A percentile compares a stretch with the other conserved stretches of the same genome.
phyloP scores from a whole-genome alignment of 768 basidiomycete species.

The Podaxis sp. region DNA sequence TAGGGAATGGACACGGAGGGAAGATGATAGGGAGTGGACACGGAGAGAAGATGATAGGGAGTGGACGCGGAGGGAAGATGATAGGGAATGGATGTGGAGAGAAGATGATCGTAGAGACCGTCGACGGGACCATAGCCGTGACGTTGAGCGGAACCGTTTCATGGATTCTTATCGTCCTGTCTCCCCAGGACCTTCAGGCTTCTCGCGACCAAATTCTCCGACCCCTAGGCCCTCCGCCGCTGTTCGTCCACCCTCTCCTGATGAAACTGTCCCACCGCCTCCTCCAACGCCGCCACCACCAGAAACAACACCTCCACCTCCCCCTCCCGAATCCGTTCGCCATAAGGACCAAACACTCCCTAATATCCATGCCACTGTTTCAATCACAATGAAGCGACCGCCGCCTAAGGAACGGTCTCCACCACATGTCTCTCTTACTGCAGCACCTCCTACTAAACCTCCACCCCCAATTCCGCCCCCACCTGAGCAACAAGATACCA shows the following conservation, averaged over 20 bases:
- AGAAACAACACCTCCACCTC: conserved; percentile 19
- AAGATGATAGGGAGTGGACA: too few species aligned
- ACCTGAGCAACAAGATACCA: conserved; percentile 22
- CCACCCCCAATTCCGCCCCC: conserved; percentile 24
- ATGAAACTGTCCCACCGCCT: conserved; percentile 14
- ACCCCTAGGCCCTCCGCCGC: conserved; percentile 18
- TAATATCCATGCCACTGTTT: conserved; percentile 1
- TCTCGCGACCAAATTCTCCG: conserved; percentile 22
- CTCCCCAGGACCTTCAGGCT: conserved; percentile 21
- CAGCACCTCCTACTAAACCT: conserved; percentile 31
- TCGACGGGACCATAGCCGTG: conserved; percentile 21
- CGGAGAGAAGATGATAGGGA: too few species aligned
- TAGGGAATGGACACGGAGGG: conserved; percentile 27
- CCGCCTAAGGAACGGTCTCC: conserved; percentile 20
- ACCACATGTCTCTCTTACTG: conserved; percentile 28
- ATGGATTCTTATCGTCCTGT: conserved; percentile 24
- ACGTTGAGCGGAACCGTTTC: conserved; percentile 24
- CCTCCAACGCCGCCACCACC: conserved; percentile 23
- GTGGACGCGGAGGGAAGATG: conserved; percentile 26
- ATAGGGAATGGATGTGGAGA: conserved; percentile 23
- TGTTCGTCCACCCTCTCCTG: conserved; percentile 22
- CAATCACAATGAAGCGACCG: conserved; percentile 8
- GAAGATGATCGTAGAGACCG: conserved; percentile 24
- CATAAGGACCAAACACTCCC: conserved; percentile 17
- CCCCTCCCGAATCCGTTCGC: conserved; percentile 21